Evolutionary conservation across 306 rosid species (phyloP).

Genomic region (Gynostemma pentaphyllum): DNA sequence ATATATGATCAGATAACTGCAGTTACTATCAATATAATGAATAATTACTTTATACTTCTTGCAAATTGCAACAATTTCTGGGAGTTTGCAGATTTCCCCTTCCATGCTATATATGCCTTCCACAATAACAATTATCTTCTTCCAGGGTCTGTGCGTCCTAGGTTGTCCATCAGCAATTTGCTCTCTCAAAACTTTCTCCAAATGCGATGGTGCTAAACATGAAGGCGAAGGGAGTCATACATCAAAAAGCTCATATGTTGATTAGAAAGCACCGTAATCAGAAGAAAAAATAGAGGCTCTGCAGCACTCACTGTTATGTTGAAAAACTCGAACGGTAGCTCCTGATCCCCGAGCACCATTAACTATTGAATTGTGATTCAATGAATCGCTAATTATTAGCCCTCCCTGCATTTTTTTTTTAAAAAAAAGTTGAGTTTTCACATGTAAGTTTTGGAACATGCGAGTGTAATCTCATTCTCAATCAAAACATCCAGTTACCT

Average conservation of each 20-base stretch:
- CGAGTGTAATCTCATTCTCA: not conserved
- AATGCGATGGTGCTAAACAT: slow-evolving; percentile 55
- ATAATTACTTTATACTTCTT: slow-evolving; percentile 63
- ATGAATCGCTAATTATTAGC: slow-evolving; percentile 80
- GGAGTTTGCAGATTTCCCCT: slow-evolving; percentile 92
- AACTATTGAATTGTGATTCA: slow-evolving; percentile 82
- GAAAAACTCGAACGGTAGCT: slow-evolving; percentile 85
- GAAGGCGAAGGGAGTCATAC: not conserved
- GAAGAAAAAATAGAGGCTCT: not conserved
- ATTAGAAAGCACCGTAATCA: not conserved
- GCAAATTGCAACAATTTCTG: slow-evolving; percentile 82
- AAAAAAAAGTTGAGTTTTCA: not conserved
- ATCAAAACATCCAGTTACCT: slow-evolving; percentile 29
- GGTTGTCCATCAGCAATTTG: slow-evolving; percentile 94
- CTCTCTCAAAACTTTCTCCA: slow-evolving; percentile 83
- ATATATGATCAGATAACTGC: not conserved
- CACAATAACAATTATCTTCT: slow-evolving; percentile 74
- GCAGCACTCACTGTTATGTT: slow-evolving; percentile 49
- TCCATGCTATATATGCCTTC: slow-evolving; percentile 98
- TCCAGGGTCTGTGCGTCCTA: slow-evolving; percentile 91
- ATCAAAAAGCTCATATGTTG: slow-evolving; percentile 4
- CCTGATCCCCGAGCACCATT: slow-evolving; percentile 95
- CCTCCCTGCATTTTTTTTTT: slow-evolving; percentile 56
- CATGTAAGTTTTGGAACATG: not conserved
- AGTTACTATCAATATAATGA: not conserved